Conservation (phyloP, 306 rosid species). For the Medicago arabica region DNA sequence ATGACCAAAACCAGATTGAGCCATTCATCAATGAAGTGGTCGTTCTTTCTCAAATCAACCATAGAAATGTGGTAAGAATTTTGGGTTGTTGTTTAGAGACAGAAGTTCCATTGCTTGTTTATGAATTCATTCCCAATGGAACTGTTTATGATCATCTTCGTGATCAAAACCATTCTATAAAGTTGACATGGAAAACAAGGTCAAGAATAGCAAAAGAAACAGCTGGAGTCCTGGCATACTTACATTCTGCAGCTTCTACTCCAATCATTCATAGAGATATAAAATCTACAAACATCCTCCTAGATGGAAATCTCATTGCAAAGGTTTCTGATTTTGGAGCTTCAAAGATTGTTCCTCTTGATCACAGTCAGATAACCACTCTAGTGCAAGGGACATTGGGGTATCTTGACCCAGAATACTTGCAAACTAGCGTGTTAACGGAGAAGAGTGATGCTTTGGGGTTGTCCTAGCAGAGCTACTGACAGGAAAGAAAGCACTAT, state of each 20-base stretch:
- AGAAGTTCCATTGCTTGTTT: conserved; percentile 8
- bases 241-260: not conserved
- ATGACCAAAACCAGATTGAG: conserved; percentile 45
- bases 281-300: not conserved
- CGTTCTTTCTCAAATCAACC: conserved; percentile 57
- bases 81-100: conserved; percentile 3
- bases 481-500: not conserved
- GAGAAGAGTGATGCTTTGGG: not conserved
- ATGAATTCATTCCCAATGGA: conserved; percentile 40
- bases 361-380: no score
- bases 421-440: not conserved
- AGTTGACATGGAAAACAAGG: not conserved
- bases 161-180: not conserved
- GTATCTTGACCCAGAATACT: not conserved
- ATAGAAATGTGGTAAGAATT: conserved; percentile 19
- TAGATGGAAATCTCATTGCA: not conserved
- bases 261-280: not conserved
- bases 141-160: conserved; percentile 49
- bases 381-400: no score
- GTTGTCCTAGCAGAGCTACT: not conserved
- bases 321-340: no score
- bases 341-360: no score
- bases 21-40: conserved; percentile 56
- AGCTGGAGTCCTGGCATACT: not conserved
- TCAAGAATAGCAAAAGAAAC: not conserved